phyloP scores from a whole-genome alignment of 768 basidiomycete species.

The Rhizopogon salebrosus region DNA sequence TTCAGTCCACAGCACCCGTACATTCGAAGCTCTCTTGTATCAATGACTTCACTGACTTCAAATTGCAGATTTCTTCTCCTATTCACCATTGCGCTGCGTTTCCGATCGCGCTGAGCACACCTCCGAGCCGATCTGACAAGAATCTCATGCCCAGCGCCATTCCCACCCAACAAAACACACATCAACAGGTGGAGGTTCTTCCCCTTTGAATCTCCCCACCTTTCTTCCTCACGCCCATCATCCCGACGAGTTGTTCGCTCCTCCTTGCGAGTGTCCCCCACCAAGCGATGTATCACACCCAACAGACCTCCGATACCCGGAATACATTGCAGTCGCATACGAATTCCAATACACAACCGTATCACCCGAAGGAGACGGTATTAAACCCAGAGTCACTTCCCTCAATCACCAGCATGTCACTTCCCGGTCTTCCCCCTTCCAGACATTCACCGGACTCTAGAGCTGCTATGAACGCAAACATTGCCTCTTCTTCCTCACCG shows the following conservation, averaged over 20 bases:
- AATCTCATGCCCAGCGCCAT: conserved; percentile 1
- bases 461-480: not conserved
- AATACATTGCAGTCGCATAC: not conserved
- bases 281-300: conserved; percentile 9
- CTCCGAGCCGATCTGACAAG: conserved; percentile 8
- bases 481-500: not conserved
- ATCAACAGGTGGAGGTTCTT: conserved; percentile 9
- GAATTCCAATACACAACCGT: not conserved
- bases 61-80: not conserved
- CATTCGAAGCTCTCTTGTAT: not conserved
- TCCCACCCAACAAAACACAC: conserved; percentile 17
- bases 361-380: not conserved
- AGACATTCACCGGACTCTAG: conserved; percentile 3
- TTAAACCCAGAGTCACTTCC: conserved; percentile 6
- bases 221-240: not conserved
- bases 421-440: conserved; percentile 7
- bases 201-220: conserved; percentile 1
- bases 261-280: not conserved
- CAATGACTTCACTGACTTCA: not conserved
- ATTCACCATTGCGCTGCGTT: not conserved
- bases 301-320: conserved; percentile 7
- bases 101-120: conserved; percentile 5
- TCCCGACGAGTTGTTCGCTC: not conserved
- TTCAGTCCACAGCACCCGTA: not conserved
- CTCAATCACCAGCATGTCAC: conserved; percentile 16